Percentiles rank a stretch among this genome's conserved stretches.
phyloP scores from a whole-genome alignment of 129 eudicot genomes.

The Saposhnikovia divaricata region DNA sequence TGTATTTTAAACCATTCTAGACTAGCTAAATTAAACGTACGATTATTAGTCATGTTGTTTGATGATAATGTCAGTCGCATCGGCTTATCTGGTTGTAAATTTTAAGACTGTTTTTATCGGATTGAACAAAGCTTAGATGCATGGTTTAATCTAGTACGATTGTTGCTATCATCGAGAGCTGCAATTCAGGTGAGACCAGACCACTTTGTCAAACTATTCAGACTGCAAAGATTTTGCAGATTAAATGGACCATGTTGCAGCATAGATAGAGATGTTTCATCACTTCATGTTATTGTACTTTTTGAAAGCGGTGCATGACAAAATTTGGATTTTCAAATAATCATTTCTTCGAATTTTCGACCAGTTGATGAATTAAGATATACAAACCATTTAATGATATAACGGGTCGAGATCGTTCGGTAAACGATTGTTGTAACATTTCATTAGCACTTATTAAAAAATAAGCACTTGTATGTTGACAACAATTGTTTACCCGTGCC shows the following conservation, averaged over 20 bases:
- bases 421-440: too few relatives aligned
- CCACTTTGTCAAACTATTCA: slow-evolving; percentile 3
- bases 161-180: background rate
- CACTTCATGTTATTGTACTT: background rate
- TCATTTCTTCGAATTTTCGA: too few relatives aligned
- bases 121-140: background rate
- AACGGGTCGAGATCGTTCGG: too few relatives aligned
- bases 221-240: background rate
- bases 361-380: too few relatives aligned
- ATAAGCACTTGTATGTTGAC: too few relatives aligned
- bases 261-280: background rate
- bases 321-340: background rate
- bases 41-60: background rate
- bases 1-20: background rate
- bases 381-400: too few relatives aligned
- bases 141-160: background rate
- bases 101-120: background rate
- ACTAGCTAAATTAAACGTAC: background rate
- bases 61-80: background rate
- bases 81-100: background rate
- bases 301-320: background rate
- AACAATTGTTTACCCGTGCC: too few relatives aligned
- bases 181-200: background rate
- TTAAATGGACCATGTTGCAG: background rate
- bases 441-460: too few relatives aligned